These are phyloP conservation scores for Enterospora canceri DNA, from an alignment of 371 early-diverging fungal species.

Conservation along the genomic window DNA sequence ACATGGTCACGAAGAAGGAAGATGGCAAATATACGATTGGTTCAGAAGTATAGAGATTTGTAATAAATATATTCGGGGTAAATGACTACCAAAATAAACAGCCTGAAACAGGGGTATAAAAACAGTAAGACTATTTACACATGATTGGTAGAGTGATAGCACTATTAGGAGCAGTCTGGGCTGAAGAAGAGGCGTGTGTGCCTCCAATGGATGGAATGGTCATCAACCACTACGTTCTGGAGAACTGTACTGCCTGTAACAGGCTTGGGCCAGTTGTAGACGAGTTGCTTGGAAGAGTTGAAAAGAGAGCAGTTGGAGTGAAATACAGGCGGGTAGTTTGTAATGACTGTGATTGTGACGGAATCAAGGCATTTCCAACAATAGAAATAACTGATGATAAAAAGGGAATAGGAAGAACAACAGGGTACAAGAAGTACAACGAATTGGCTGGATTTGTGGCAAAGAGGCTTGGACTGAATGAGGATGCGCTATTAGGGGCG, in stretches of 20 bases:
- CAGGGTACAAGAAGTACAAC: slow-evolving; percentile 34
- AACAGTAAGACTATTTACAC: background rate
- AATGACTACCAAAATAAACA: background rate
- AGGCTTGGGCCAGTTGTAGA: slow-evolving; percentile 43
- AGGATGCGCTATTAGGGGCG: slow-evolving; percentile 27
- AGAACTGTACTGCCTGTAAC: slow-evolving; percentile 50
- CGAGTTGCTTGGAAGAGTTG: slow-evolving; percentile 34
- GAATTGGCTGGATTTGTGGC: slow-evolving; percentile 31
- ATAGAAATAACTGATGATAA: slow-evolving; percentile 44
- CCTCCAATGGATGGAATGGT: slow-evolving; percentile 7
- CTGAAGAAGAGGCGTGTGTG: background rate
- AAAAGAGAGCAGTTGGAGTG: slow-evolving; percentile 24
- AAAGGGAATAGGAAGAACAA: slow-evolving; percentile 21
- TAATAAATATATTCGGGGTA: too few species aligned
- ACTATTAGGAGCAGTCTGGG: background rate
- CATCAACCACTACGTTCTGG: slow-evolving; percentile 46
- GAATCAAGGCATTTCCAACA: slow-evolving; percentile 51
- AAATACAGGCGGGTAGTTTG: slow-evolving; percentile 48
- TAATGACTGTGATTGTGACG: slow-evolving; percentile 43
- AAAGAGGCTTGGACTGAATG: slow-evolving; percentile 5
- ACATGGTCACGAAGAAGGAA: too few species aligned
- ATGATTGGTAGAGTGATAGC: background rate
- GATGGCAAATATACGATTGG: too few species aligned
- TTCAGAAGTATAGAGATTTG: too few species aligned
- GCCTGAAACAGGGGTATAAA: background rate